Percentiles rank a stretch among this genome's conserved stretches.
These are phyloP conservation scores for Phycomyces blakesleeanus DNA, from an alignment of 192 early-diverging fungal species.

Conservation along the genomic window DNA sequence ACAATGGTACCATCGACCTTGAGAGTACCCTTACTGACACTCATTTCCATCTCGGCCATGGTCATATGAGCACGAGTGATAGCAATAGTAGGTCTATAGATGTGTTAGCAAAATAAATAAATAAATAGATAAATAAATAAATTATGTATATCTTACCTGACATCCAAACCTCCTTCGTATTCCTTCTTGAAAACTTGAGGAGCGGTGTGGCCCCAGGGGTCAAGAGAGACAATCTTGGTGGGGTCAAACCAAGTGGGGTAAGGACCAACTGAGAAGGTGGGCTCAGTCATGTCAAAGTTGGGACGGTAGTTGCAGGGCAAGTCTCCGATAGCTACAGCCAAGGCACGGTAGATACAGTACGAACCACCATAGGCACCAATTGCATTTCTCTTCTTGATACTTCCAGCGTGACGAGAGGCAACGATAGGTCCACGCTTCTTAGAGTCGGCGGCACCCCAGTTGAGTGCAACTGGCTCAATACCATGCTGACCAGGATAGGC, in stretches of 20 bases:
- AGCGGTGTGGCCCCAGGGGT: slow-evolving; percentile 87
- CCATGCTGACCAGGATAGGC: slow-evolving; percentile 56
- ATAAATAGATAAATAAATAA: too few relatives aligned
- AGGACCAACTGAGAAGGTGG: slow-evolving; percentile 77
- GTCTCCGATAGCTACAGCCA: slow-evolving; percentile 89
- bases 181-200: slow-evolving; percentile 57
- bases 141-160: slow-evolving; percentile 45
- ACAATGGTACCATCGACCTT: slow-evolving; percentile 82
- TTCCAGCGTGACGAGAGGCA: slow-evolving; percentile 69
- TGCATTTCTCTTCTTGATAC: slow-evolving; percentile 84
- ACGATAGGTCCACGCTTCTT: slow-evolving; percentile 82
- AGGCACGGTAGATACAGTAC: slow-evolving; percentile 86
- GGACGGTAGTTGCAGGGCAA: slow-evolving; percentile 80
- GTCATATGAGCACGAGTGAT: slow-evolving; percentile 96
- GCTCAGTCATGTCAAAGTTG: slow-evolving; percentile 84
- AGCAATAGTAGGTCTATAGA: slow-evolving; percentile 78
- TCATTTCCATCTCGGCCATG: slow-evolving; percentile 82
- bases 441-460: slow-evolving; percentile 74
- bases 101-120: too few relatives aligned
- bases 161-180: slow-evolving; percentile 68
- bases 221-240: slow-evolving; percentile 88
- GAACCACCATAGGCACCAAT: slow-evolving; percentile 91
- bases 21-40: slow-evolving; percentile 57
- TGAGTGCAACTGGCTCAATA: slow-evolving; percentile 70
- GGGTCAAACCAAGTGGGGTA: slow-evolving; percentile 77